Conservation (phyloP, 1,284 basidiomycete species). For the Rhodotorula sp. region DNA sequence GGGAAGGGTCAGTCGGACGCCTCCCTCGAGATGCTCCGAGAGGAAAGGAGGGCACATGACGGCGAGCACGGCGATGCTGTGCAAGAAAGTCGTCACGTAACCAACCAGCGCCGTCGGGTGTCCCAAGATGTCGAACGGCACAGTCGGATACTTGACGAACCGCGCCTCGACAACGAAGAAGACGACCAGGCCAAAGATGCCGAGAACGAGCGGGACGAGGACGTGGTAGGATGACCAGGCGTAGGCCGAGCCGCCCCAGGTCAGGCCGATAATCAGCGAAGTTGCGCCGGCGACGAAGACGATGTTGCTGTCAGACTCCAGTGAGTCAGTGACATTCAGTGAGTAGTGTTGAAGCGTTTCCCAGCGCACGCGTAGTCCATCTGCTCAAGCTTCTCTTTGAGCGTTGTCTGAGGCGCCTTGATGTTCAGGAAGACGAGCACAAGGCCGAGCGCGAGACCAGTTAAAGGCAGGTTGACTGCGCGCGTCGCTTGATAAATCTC, state of each 20-base stretch:
- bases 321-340: background rate
- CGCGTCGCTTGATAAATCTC: too few species aligned
- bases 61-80: conserved; percentile 44
- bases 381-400: conserved; percentile 47
- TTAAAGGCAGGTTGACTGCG: conserved; percentile 45
- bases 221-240: conserved; percentile 48
- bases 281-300: conserved; percentile 36
- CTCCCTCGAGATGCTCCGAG: too few species aligned
- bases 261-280: conserved; percentile 46
- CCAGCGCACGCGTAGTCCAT: conserved; percentile 48
- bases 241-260: conserved; percentile 49
- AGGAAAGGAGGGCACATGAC: conserved; percentile 3
- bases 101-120: conserved; percentile 47
- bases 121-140: conserved; percentile 46
- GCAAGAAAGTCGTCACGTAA: conserved; percentile 48
- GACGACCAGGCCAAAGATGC: conserved; percentile 45
- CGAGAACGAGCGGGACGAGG: conserved; percentile 47
- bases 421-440: conserved; percentile 45
- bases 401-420: conserved; percentile 46
- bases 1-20: background rate
- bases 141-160: conserved; percentile 44
- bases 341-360: background rate
- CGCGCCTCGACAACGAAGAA: conserved; percentile 44
- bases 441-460: conserved; percentile 41
- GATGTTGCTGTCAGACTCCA: conserved; percentile 16